Percentiles rank a stretch among this genome's conserved stretches.
These are phyloP conservation scores for Podila clonocystis DNA, from an alignment of 192 early-diverging fungal species.

Conservation along the genomic window DNA sequence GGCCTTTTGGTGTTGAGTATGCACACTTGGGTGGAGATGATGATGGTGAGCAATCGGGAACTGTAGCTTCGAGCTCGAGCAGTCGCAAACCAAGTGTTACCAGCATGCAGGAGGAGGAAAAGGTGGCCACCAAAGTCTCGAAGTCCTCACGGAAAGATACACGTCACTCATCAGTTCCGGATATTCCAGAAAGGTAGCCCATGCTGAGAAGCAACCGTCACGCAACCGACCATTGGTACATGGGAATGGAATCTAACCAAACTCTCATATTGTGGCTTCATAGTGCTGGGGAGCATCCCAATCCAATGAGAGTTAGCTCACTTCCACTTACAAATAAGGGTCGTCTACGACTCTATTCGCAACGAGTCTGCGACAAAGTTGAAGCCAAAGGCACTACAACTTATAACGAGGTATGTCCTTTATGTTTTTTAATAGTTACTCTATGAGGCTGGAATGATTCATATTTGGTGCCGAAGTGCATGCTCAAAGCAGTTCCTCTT, in stretches of 20 bases:
- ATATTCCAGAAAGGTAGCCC: conserved; percentile 9
- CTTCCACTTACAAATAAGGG: conserved; percentile 46
- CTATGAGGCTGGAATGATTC: neutral
- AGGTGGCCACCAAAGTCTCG: neutral
- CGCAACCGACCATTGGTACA: too few species aligned
- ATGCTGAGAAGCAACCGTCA: neutral
- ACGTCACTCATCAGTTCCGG: conserved; percentile 1
- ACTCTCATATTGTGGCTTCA: neutral
- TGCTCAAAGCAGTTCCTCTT: neutral
- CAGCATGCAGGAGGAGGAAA: conserved; percentile 7
- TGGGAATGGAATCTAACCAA: neutral
- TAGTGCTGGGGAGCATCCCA: conserved; percentile 26
- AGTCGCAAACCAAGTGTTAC: conserved; percentile 22
- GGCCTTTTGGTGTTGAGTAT: neutral
- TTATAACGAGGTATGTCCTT: conserved; percentile 63
- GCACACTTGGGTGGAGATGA: neutral
- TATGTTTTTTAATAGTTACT: neutral
- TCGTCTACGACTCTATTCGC: conserved; percentile 65
- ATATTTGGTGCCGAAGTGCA: too few species aligned
- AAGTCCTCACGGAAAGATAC: conserved; percentile 13
- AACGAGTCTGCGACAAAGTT: conserved; percentile 70
- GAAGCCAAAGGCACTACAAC: conserved; percentile 65
- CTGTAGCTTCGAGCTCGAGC: conserved; percentile 12
- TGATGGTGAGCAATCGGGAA: neutral
- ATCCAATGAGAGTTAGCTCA: neutral